Evolutionary conservation across 2,329 filamentous ascomycete species (phyloP), one percentile per base, ranked within the genome.

Genomic region (Ciborinia camelliae): DNA sequence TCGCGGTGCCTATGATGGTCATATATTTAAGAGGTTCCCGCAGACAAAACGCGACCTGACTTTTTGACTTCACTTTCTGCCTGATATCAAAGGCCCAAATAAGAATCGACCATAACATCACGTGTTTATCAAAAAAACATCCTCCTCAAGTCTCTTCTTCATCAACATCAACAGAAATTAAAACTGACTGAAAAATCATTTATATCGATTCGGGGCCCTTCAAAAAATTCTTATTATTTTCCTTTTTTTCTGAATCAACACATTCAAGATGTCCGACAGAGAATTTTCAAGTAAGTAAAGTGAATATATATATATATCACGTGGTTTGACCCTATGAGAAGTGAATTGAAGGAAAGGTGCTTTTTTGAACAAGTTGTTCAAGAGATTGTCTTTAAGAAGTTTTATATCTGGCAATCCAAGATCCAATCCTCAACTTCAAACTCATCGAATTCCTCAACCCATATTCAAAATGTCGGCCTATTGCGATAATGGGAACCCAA

Each of bases 241-340:
- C 7, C 2, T 8, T 10, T 20, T 47, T 28, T 2, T n/a, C 20
- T 9, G n/a, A n/a, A n/a, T 26, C 10, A 52, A 43, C 4, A n/a
- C 47, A 32, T 50, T 20, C 64, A 70, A 47, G 9, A 88, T 88
- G 86, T 88, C 86, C 65, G 86, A 88, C 72, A 83, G 87, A 76
- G 86, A 88, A 75, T 86, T 87, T 78, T 82, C 62, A 37, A 59
- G 62, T 63, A 59, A 58, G 61, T 63, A 18, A 12, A 43, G 35
- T 54, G 51, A 30, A 57, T 63, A 12, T 50, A n/a, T 28, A 12
- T 15, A n/a, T n/a, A 1, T 23, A 8, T 51, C 62, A 59, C 52
- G 52, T 63, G 62, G 32, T 18, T 0, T 1, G 3, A 0, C 2
- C 10, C n/a, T 6, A 4, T 9, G 15, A 12, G 39, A 15, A 1